Evolutionary conservation across 208 protist species (phyloP).

Genomic region (Crithidia acanthocephali): DNA sequence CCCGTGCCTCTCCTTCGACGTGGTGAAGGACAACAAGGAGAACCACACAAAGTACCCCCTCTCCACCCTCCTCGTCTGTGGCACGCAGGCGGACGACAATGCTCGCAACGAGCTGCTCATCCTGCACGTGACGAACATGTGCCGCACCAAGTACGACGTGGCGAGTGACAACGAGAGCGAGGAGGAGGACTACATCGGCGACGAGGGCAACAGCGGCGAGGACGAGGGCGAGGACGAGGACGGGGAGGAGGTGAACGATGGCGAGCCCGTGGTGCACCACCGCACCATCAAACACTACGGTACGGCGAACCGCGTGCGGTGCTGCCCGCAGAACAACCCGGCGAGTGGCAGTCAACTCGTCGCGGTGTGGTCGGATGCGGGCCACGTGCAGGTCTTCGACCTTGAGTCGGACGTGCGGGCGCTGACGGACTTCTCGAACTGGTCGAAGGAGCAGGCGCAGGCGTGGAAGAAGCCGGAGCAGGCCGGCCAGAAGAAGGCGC

Average conservation of each 20-base stretch:
- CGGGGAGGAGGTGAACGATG: slow-evolving; percentile 83
- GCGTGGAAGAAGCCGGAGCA: slow-evolving; percentile 45
- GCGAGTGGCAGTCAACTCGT: slow-evolving; percentile 70
- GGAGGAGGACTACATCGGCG: slow-evolving; percentile 82
- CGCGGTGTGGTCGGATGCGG: slow-evolving; percentile 95
- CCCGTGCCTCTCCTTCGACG: slow-evolving; percentile 88
- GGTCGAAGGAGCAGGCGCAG: slow-evolving; percentile 77
- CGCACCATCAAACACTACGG: slow-evolving; percentile 86
- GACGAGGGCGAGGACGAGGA: slow-evolving; percentile 74
- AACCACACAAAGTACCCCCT: slow-evolving; percentile 91
- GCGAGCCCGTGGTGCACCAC: slow-evolving; percentile 88
- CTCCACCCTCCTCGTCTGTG: slow-evolving; percentile 93
- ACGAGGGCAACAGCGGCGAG: slow-evolving; percentile 67
- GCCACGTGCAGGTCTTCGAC: slow-evolving; percentile 95
- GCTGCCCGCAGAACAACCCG: slow-evolving; percentile 78
- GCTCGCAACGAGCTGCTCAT: slow-evolving; percentile 95
- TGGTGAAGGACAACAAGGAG: slow-evolving; percentile 68
- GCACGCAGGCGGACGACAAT: slow-evolving; percentile 94
- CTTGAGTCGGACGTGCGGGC: slow-evolving; percentile 71
- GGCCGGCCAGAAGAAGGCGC: slow-evolving; percentile 19
- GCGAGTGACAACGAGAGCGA: slow-evolving; percentile 92
- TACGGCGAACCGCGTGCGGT: slow-evolving; percentile 92
- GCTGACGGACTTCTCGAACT: slow-evolving; percentile 85
- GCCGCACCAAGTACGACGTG: slow-evolving; percentile 94
- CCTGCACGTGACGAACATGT: slow-evolving; percentile 93